Base-by-base conservation (phyloP, 78 protist genomes). In the Dictyostelium purpureum region DNA sequence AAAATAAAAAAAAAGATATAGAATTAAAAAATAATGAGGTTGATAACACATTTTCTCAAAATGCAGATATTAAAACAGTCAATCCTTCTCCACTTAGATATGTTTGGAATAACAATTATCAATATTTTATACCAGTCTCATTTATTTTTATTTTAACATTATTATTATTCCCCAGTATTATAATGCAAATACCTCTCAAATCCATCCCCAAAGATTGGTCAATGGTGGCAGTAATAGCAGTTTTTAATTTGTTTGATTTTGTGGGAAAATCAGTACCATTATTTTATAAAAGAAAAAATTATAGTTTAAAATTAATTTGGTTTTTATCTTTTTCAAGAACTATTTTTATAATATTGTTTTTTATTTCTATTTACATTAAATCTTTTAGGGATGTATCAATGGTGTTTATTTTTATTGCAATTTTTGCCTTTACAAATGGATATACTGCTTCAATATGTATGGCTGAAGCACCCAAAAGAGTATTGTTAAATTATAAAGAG, bases 341-440 rank as follows among this genome's bases (percentile, higher is more conserved):
- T 4, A 40, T 83, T 2, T 71, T 83, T 28, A 66, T 83, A 6
- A 75, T 56, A 16, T 45, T 83, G 2, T 70, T 83, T 38, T 71
- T 83, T 26, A 0, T 83, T 0, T 47, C 57, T 26, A 35, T 57
- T 21, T 83, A 83, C 21, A 73, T 65, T 6, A 14, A 26, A 12
- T 10, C 24, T 2, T 83, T 83, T 42, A 43, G 11, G 4, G 6
- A 59, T 37, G 66, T 31, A 14, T 56, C 74, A n/a, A 26, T 51
- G 70, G 42, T 66, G 18, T 21, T 69, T 19, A 18, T 70, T 7
- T 83, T 83, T 24, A 16, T 83, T 11, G 3, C 49, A 2, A 43
- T 83, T 4, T 83, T 83, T 51, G 76, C 45, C 2, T 83, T 83
- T 49, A 54, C 91, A 10, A 83, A 83, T 57, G 91, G 91, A 31